Evolutionary conservation across 306 rosid genomes (phyloP).

Genomic region (Luffa aegyptiaca): DNA sequence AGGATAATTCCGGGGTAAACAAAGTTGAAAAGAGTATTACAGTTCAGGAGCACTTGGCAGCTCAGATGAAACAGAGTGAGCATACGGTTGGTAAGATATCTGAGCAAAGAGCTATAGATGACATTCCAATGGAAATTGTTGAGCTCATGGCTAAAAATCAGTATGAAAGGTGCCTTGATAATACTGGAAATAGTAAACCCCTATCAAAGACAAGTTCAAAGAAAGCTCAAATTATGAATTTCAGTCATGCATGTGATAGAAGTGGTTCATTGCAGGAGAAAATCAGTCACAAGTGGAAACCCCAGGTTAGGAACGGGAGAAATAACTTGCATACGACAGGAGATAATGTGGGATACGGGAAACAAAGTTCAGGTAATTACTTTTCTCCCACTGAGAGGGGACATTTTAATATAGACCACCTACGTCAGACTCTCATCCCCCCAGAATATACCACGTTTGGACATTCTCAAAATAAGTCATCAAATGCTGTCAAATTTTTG

Average conservation of each 20-base stretch:
- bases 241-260: constrained; percentile 19
- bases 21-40: constrained; percentile 29
- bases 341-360: constrained; percentile 39
- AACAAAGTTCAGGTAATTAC: constrained; percentile 44
- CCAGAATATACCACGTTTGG: constrained; percentile 29
- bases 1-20: constrained; percentile 49
- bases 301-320: constrained; percentile 37
- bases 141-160: constrained; percentile 87
- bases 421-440: constrained; percentile 35
- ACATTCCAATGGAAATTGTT: constrained; percentile 89
- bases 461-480: constrained; percentile 52
- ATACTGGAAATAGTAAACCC: constrained; percentile 30
- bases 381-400: constrained; percentile 35
- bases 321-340: constrained; percentile 23
- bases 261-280: constrained; percentile 37
- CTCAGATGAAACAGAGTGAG: constrained; percentile 32
- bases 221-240: constrained; percentile 34
- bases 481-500: constrained; percentile 43
- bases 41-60: constrained; percentile 30
- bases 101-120: constrained; percentile 56
- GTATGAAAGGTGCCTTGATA: constrained; percentile 70
- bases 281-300: constrained; percentile 31
- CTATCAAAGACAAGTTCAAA: constrained; percentile 29
- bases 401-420: constrained; percentile 26
- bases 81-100: constrained; percentile 23